Percentiles rank a stretch among this genome's conserved stretches.
These are phyloP conservation scores for Epichloe bromicola DNA, from an alignment of 2,329 filamentous ascomycete species.

Conservation along the genomic window DNA sequence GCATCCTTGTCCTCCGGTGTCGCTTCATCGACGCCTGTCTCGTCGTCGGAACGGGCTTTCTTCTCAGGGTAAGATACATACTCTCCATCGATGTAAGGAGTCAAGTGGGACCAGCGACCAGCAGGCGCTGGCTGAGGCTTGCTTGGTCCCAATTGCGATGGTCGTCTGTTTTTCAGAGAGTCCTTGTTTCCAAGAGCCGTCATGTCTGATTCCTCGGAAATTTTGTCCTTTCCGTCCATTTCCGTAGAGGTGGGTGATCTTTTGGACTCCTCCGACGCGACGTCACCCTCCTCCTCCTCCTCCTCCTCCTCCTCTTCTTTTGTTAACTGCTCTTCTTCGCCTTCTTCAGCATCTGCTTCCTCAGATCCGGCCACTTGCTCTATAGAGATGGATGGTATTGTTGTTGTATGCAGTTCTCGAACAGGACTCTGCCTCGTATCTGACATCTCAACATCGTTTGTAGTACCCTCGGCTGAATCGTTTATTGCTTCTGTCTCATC, in stretches of 20 bases:
- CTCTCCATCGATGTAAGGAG: constrained; percentile 27
- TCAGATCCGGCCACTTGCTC: neutral
- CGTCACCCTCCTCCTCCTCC: neutral
- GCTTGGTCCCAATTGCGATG: constrained; percentile 4
- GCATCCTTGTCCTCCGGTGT: constrained; percentile 19
- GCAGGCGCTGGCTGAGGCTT: constrained; percentile 18
- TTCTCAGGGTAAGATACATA: constrained; percentile 27
- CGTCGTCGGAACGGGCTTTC: constrained; percentile 19
- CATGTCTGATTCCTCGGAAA: neutral
- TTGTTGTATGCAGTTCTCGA: neutral
- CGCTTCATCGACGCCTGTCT: constrained; percentile 17
- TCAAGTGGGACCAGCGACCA: constrained; percentile 26
- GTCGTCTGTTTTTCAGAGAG: neutral
- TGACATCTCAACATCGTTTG: neutral
- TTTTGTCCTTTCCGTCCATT: neutral
- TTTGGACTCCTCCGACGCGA: neutral
- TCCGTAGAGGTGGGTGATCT: neutral
- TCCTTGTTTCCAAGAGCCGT: neutral
- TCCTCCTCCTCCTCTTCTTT: neutral
- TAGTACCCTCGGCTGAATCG: neutral
- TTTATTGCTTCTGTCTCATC: neutral
- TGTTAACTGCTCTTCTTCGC: neutral
- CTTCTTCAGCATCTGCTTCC: neutral
- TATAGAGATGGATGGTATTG: constrained; percentile 2
- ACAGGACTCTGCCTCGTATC: neutral